Evolutionary conservation across 2,329 filamentous ascomycete genomes (phyloP).

Genomic region (Periconia sp.): DNA sequence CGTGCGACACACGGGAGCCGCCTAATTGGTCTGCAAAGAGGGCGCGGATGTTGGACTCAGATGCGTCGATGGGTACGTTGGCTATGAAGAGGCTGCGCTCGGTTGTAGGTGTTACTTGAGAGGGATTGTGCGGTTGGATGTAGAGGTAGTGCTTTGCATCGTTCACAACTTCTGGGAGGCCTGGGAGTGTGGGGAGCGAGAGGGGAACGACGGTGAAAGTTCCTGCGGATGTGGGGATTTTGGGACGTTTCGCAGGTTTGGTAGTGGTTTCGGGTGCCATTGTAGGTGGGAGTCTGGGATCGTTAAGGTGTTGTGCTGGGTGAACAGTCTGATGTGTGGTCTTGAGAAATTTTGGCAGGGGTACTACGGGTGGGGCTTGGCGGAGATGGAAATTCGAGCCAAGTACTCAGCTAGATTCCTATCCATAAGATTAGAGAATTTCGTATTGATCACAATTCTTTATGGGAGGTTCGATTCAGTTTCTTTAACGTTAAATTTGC

Average conservation of each 20-base stretch:
- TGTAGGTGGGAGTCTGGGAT: not conserved
- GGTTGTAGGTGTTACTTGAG: conserved; percentile 61
- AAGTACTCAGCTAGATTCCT: not conserved
- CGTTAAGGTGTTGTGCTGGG: not conserved
- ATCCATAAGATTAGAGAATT: no score
- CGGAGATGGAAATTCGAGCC: not conserved
- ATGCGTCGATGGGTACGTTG: conserved; percentile 84
- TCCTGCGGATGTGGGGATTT: conserved; percentile 43
- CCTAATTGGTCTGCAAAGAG: conserved; percentile 76
- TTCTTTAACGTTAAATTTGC: no score
- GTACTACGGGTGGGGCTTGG: conserved; percentile 25
- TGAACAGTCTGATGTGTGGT: not conserved
- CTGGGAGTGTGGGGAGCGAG: conserved; percentile 48
- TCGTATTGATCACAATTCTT: no score
- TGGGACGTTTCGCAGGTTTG: conserved; percentile 16
- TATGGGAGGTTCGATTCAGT: no score
- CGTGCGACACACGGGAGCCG: conserved; percentile 74
- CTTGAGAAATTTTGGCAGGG: conserved; percentile 37
- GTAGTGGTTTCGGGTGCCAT: conserved; percentile 22
- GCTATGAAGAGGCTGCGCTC: conserved; percentile 86
- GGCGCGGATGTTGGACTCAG: conserved; percentile 71
- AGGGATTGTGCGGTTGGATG: conserved; percentile 79
- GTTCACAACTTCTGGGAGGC: conserved; percentile 52
- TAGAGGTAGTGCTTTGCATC: conserved; percentile 78
- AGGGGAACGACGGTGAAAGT: conserved; percentile 73